A percentile compares a stretch with the other conserved stretches of the same genome.
Evolutionary conservation across 163 green algal species (phyloP).

Genomic region (Scenedesmus sp.): DNA sequence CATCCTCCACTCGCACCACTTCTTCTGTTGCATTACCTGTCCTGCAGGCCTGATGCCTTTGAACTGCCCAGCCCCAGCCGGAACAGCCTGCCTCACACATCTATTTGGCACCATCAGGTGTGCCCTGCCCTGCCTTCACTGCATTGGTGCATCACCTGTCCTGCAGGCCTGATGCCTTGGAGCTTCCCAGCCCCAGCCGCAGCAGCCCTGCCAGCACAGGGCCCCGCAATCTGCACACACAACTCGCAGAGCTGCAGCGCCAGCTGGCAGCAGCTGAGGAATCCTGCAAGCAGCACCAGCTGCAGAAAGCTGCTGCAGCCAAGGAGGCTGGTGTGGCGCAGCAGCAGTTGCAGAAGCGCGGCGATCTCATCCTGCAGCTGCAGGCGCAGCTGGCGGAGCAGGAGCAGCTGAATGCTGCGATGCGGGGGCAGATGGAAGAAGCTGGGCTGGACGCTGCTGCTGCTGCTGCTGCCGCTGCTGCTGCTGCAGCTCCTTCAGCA

Average conservation of each 20-base stretch:
- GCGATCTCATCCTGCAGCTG: conserved; percentile 34
- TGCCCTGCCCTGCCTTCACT: too few species aligned
- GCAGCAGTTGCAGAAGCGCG: conserved; percentile 12
- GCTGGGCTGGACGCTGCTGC: not conserved
- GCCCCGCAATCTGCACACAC: not conserved
- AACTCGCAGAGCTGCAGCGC: not conserved
- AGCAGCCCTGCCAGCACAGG: not conserved
- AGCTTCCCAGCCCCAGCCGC: not conserved
- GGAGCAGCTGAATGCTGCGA: not conserved
- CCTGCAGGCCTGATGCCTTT: too few species aligned
- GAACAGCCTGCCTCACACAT: too few species aligned
- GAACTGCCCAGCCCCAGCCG: too few species aligned
- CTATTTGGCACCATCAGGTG: too few species aligned
- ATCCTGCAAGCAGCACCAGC: conserved; percentile 20
- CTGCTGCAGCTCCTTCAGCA: not conserved
- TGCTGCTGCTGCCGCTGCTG: not conserved
- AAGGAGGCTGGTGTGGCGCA: not conserved
- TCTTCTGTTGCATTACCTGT: too few species aligned
- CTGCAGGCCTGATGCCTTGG: conserved; percentile 6
- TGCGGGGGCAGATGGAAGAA: not conserved
- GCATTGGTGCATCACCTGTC: not conserved
- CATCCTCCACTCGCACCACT: too few species aligned
- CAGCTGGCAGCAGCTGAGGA: conserved; percentile 18
- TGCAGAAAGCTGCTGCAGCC: conserved; percentile 4
- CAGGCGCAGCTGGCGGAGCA: conserved; percentile 12